Base-by-base conservation (phyloP, 495 filamentous ascomycete genomes). In the Aspergillus olivimuriae region DNA sequence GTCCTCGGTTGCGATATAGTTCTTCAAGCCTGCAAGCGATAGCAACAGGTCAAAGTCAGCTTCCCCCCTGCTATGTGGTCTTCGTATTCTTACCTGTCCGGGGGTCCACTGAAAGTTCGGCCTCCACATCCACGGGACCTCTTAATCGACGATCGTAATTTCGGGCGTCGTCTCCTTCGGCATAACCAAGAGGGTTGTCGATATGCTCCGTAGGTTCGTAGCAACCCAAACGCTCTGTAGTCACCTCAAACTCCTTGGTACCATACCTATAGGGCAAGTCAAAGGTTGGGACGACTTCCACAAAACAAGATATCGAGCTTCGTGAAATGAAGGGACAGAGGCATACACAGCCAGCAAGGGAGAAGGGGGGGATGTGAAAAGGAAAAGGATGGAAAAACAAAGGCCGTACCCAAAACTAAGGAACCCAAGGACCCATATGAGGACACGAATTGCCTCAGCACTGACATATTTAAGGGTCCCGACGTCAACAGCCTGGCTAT, bases 181-280 rank as follows among this genome's bases (percentile, higher is more conserved):
- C 86, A 54, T 94, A 94, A 34, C 70, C 69, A 41, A 78, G 72
- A 4, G 83, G 83, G 60, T 95, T 86, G 61, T 95, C 89, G 52
- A 94, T 95, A 56, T 91, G 86, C 56, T 91, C 86, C 52, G 89
- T 87, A 1, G 86, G 86, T 30, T 87, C 72, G 59, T 95, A 95
- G 65, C 87, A 92, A 36, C 89, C 89, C 9, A 95, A 75, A 34
- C 89, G 77, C 12, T 94, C 85, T 8, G 78, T 75, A 2, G 89
- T 95, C 52, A 95, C 87, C 61, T 95, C 89, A 52, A 95, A 95
- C 65, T 94, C 89, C 37, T 74, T 73, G 26, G 89, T 91, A n/a
- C 85, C 89, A 57, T 86, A 95, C 18, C 89, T 68, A 41, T 14
- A 1, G 9, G 34, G 26, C 32, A 14, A 35, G 11, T 21, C 2